These are phyloP conservation scores for Perkinsus olseni DNA, from an alignment of 169 alveolate genomes.

Conservation along the genomic window DNA sequence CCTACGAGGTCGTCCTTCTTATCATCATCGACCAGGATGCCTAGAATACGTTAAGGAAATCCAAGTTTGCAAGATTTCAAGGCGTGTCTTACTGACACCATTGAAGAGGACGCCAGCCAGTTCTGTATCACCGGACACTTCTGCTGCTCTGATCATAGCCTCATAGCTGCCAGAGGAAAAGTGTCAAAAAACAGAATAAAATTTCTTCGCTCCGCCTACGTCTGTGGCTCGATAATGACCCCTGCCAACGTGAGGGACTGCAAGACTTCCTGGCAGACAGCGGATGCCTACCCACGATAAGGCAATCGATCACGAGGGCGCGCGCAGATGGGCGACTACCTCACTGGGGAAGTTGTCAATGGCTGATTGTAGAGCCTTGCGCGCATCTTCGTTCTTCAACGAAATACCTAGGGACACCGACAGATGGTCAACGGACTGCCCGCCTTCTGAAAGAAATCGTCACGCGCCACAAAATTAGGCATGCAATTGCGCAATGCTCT, in stretches of 20 bases:
- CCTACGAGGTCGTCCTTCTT: background rate
- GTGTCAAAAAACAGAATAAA: no score
- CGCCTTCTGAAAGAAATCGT: no score
- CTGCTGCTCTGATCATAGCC: background rate
- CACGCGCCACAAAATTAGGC: no score
- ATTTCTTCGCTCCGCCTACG: slow-evolving; percentile 6
- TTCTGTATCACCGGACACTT: background rate
- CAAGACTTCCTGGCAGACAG: background rate
- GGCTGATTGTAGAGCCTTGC: background rate
- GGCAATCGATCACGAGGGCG: background rate
- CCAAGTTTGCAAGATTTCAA: background rate
- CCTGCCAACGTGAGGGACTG: background rate
- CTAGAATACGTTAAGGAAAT: background rate
- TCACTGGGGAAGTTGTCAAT: background rate
- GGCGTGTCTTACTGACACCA: background rate
- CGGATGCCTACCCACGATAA: background rate
- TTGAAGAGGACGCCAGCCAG: background rate
- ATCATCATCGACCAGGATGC: background rate
- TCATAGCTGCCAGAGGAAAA: background rate
- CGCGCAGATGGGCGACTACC: background rate
- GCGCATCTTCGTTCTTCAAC: background rate
- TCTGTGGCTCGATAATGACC: background rate
- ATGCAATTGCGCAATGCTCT: no score
- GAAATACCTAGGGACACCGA: background rate
- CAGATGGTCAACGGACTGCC: no score